Evolutionary conservation across 176 grass and related monocot genomes (phyloP).

Genomic region (Aegilops bicornis): DNA sequence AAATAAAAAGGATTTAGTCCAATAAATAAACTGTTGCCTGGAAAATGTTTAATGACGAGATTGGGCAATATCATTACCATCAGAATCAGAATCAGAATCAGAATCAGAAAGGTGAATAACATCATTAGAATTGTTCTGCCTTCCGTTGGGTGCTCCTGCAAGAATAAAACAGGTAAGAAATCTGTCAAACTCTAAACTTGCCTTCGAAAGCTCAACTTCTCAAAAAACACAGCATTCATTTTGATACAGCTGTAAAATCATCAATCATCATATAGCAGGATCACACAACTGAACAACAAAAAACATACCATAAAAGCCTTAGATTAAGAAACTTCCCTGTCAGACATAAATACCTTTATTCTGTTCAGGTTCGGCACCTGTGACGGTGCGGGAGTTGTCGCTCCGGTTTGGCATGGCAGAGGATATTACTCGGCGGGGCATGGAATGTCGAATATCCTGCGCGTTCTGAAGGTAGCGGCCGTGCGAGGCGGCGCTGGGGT

Average conservation of each 20-base stretch:
- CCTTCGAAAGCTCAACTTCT: neutral
- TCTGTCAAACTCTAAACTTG: neutral
- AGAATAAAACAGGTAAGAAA: conserved; percentile 17
- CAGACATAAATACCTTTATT: neutral
- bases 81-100: conserved; percentile 58
- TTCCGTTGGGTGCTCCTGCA: conserved; percentile 28
- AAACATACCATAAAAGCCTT: neutral
- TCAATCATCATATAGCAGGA: conserved; percentile 15
- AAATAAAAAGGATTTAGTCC: neutral
- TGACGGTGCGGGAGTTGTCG: neutral
- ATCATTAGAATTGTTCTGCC: neutral
- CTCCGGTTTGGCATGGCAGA: neutral
- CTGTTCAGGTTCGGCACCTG: neutral
- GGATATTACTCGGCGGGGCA: neutral
- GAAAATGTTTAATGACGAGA: conserved; percentile 13
- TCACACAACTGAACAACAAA: conserved; percentile 6
- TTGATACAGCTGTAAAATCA: conserved; percentile 13
- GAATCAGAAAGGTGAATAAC: conserved; percentile 43
- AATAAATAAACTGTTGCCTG: conserved; percentile 23
- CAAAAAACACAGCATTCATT: conserved; percentile 12
- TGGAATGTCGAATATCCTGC: neutral
- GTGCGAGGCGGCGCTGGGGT: neutral
- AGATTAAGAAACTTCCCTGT: neutral
- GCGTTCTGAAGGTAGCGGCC: neutral
- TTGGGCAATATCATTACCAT: conserved; percentile 48